Evolutionary conservation across 768 basidiomycete species (phyloP).

Genomic region (Suillus spraguei): DNA sequence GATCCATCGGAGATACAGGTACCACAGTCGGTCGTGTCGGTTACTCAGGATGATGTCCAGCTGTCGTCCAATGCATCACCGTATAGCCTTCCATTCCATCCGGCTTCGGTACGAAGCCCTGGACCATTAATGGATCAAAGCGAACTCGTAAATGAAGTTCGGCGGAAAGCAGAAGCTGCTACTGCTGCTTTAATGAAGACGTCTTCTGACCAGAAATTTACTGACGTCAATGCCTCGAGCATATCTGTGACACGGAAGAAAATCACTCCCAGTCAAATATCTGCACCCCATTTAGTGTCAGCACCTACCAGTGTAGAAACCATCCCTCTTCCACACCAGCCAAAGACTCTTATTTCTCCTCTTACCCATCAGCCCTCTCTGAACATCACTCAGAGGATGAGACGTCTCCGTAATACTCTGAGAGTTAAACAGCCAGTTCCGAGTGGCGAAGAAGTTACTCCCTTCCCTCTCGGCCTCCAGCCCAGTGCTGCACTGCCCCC

Average conservation of each 20-base stretch:
- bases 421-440: slow-evolving; percentile 51
- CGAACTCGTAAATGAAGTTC: slow-evolving; percentile 65
- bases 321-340: slow-evolving; percentile 50
- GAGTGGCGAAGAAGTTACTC: slow-evolving; percentile 53
- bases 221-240: slow-evolving; percentile 42
- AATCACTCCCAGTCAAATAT: slow-evolving; percentile 65
- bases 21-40: slow-evolving; percentile 35
- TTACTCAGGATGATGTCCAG: slow-evolving; percentile 18
- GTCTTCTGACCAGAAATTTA: slow-evolving; percentile 44
- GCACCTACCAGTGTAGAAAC: slow-evolving; percentile 70
- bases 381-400: slow-evolving; percentile 70
- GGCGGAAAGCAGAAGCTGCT: slow-evolving; percentile 68
- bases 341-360: slow-evolving; percentile 33
- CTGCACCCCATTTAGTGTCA: slow-evolving; percentile 65
- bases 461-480: slow-evolving; percentile 45
- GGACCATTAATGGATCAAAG: slow-evolving; percentile 47
- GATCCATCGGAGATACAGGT: slow-evolving; percentile 20
- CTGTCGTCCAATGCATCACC: slow-evolving; percentile 19
- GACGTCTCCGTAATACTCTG: slow-evolving; percentile 69
- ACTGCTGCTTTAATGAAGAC: slow-evolving; percentile 59
- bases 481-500: slow-evolving; percentile 30
- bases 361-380: slow-evolving; percentile 43
- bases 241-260: slow-evolving; percentile 52
- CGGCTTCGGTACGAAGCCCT: slow-evolving; percentile 42
- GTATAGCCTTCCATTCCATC: slow-evolving; percentile 27